Base-by-base conservation (phyloP, 2,329 filamentous ascomycete species). In the Sporothrix curviconia region DNA sequence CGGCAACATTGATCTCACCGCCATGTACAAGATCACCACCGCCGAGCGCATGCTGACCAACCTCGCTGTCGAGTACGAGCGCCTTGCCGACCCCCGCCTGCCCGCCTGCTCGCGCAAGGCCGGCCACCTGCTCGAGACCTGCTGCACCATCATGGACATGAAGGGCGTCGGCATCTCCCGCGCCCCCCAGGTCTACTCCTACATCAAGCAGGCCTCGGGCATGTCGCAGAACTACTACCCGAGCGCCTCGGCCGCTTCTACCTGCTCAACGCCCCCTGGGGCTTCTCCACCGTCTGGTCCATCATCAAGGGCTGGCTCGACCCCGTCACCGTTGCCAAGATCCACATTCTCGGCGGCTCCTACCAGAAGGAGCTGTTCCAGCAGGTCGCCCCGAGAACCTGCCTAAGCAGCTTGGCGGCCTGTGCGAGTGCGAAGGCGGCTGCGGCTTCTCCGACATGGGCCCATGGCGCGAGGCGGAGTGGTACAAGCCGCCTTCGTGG, bases 221-320 rank as follows among this genome's bases (percentile, higher is more conserved):
- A 89, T 99, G 75, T 95, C 90, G 63, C 94, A 97, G 76, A 96
- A 97, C 82, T 95, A 97, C 84, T 99, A 99, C 77, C 94, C 94
- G 94, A 99, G 81, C 89, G 94, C 59, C 81, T 99, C 59, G 94
- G 94, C 68, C 92, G 91, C 75, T 81, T 99, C 70, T 99, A 96
- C 81, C 78, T 99, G 66, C 96, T 99, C 84, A 99, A 99, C 76
- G 90, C 92, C 3, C 91, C 91, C 19, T 97, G 92, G 92, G 92
- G 92, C 25, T 97, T 97, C 80, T 86, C 86, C 61, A 81, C 82
- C 65, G 88, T 91, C 62, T 99, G 94, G 81, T 80, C 76, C 70
- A 81, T 95, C 58, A 83, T 97, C 74, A 96, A 95, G 81, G 85
- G 85, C 64, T 97, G 94, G 84, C 82, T 99, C 67, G 94, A 99